Base-by-base conservation (phyloP, 2,329 filamentous ascomycete genomes). In the Elsinoe arachidis region DNA sequence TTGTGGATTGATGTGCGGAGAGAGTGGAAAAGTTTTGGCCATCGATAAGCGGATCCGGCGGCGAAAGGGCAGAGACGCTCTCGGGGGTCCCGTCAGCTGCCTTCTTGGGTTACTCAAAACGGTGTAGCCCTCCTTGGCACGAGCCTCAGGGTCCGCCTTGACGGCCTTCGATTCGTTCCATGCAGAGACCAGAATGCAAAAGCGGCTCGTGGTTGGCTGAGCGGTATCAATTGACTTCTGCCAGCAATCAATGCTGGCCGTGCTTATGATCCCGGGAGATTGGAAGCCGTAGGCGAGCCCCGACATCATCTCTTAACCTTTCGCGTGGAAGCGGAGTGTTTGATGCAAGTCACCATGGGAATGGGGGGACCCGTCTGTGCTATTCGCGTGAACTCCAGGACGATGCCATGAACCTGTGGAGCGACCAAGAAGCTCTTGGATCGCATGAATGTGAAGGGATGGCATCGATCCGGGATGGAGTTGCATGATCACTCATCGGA, bases 151-250 rank as follows among this genome's bases (percentile, higher is more conserved):
- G 49, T 53, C 34, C 15, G 15, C 10, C 33, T 53, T 53, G 34
- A 39, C 33, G 17, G 33, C 15, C 17, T 53, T 53, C 34, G 49
- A 53, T 53, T 53, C 49, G 49, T 53, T 53, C 49, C 49, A 26
- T 53, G 49, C 49, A 53, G 49, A 53, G 49, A 53, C 49, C 49
- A 53, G 49, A 53, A 38, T n/a, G n/a, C 37, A 53, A 38, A 17
- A 10, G 49, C 26, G 33, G 17, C 19, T n/a, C 17, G 7, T 34
- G 15, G 33, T 38, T 53, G 49, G 49, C 38, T 34, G 23, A 15
- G 26, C 33, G 49, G 26, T 53, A 37, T 53, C 49, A 39, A 53
- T 53, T 53, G 35, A 37, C 35, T 53, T 53, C 34, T 37, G 34
- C 35, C 49, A 53, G 49, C 49, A 53, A 53, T 53, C 49, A 53